Conservation (phyloP, 176 grass and related monocot genomes). For the Triticum aestivum region DNA sequence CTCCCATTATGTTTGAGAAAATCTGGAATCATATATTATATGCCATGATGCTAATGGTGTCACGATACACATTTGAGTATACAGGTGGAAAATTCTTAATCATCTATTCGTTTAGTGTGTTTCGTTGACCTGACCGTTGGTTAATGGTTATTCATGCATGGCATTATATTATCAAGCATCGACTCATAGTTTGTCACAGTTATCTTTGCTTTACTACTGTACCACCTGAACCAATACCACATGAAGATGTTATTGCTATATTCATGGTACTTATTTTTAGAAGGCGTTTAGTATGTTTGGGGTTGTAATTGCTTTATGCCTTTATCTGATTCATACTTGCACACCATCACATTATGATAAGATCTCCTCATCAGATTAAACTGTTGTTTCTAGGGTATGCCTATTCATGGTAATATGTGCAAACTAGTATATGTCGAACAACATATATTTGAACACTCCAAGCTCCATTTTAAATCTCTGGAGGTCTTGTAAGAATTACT, state of each 20-base stretch:
- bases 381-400: not conserved
- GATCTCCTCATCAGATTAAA: not conserved
- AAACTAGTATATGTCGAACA: not conserved
- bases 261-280: not conserved
- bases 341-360: not conserved
- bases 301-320: not conserved
- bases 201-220: not conserved
- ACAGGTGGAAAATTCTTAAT: not conserved
- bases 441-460: not conserved
- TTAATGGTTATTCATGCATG: conserved; percentile 14
- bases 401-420: not conserved
- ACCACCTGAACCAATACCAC: not conserved
- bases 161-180: conserved; percentile 2
- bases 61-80: not conserved
- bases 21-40: not conserved
- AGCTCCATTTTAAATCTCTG: not conserved
- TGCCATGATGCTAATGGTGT: not conserved
- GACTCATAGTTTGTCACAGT: not conserved
- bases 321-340: not conserved
- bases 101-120: not conserved
- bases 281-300: not conserved
- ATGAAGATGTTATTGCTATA: not conserved
- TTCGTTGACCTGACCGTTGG: not conserved
- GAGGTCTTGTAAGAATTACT: not conserved
- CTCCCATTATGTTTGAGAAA: not conserved